Percentiles rank a stretch among this genome's conserved stretches.
These are phyloP conservation scores for Phytophthora rubi DNA, from an alignment of 352 stramenopile genomes.

Conservation along the genomic window DNA sequence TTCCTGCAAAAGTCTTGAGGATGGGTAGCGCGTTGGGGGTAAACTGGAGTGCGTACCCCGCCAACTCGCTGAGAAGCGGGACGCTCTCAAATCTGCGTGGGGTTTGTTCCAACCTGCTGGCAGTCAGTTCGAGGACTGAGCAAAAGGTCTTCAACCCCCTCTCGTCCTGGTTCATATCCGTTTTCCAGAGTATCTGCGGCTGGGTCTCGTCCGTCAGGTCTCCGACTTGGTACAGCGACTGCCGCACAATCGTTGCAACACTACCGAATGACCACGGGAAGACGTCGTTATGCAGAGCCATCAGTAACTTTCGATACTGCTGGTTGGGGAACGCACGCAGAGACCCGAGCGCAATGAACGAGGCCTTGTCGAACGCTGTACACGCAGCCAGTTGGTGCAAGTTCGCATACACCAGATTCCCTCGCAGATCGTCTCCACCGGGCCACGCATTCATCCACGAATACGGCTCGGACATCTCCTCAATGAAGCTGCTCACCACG, in stretches of 20 bases:
- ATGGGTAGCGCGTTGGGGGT: constrained; percentile 8
- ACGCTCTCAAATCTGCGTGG: constrained; percentile 35
- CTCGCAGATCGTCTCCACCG: constrained; percentile 34
- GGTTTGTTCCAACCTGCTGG: constrained; percentile 33
- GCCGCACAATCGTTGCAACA: constrained; percentile 43
- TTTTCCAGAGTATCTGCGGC: constrained; percentile 47
- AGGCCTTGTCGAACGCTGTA: constrained; percentile 28
- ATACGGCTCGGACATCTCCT: constrained; percentile 28
- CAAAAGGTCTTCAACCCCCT: constrained; percentile 23
- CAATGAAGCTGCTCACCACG: constrained; percentile 44
- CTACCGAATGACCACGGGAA: constrained; percentile 48
- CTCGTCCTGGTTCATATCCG: constrained; percentile 31
- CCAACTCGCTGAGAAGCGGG: constrained; percentile 43
- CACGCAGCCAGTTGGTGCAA: constrained; percentile 14
- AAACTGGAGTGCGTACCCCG: constrained; percentile 40
- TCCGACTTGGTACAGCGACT: constrained; percentile 62
- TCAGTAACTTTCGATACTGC: constrained; percentile 54
- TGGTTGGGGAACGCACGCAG: constrained; percentile 59
- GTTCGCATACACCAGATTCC: constrained; percentile 54
- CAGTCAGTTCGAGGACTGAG: constrained; percentile 20
- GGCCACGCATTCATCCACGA: constrained; percentile 59
- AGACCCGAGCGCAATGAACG: constrained; percentile 43
- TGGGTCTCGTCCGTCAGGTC: constrained; percentile 34
- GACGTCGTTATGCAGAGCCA: constrained; percentile 41
- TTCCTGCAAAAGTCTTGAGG: constrained; percentile 29